These are phyloP conservation scores for Lycium barbarum DNA, from an alignment of 257 asterid species.

Conservation along the genomic window DNA sequence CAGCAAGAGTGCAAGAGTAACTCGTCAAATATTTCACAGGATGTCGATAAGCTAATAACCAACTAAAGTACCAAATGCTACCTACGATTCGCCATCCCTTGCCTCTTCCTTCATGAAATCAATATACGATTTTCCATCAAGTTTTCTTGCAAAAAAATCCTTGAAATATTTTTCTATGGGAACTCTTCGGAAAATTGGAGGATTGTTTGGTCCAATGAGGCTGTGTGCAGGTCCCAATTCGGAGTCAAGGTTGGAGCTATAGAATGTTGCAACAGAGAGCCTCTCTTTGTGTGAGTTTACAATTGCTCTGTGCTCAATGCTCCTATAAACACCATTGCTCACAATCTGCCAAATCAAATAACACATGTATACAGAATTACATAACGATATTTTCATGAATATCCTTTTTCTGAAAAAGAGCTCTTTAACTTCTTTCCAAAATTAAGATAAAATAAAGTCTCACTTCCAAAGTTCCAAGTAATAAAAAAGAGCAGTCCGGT, in stretches of 20 bases:
- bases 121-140: conserved; percentile 52
- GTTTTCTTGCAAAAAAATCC: conserved; percentile 52
- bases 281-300: conserved; percentile 56
- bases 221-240: conserved; percentile 61
- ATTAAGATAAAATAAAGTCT: background rate
- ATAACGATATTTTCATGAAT: background rate
- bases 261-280: conserved; percentile 62
- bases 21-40: background rate
- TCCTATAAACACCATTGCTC: conserved; percentile 56
- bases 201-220: conserved; percentile 45
- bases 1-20: background rate
- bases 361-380: background rate
- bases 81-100: background rate
- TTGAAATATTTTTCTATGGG: conserved; percentile 45
- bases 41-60: background rate
- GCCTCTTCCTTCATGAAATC: conserved; percentile 51
- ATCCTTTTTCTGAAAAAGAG: background rate
- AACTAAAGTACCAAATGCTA: background rate
- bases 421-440: background rate
- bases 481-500: too few relatives aligned
- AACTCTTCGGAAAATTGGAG: conserved; percentile 45
- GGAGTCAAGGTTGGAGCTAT: conserved; percentile 46
- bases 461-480: too few relatives aligned
- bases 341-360: conserved; percentile 44
- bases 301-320: conserved; percentile 62